Percentiles rank a stretch among this genome's conserved stretches.
Evolutionary conservation across 495 filamentous ascomycete genomes (phyloP).

Genomic region (Xylaria acuta): DNA sequence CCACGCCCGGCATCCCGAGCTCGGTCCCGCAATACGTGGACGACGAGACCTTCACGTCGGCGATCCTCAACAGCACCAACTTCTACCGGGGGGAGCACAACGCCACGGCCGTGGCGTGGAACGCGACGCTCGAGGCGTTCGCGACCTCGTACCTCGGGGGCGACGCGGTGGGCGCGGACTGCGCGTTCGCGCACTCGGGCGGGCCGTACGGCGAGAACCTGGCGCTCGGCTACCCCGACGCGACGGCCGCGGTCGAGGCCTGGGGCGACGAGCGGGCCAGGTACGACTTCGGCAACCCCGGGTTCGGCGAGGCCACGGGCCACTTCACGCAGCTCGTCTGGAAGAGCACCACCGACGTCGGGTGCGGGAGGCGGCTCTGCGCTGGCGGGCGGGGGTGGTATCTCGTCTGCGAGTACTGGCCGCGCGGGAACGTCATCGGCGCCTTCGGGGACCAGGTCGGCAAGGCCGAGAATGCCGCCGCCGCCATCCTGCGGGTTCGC

Average conservation of each 20-base stretch:
- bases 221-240: conserved; percentile 69
- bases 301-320: conserved; percentile 70
- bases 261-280: conserved; percentile 69
- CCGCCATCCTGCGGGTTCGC: conserved; percentile 23
- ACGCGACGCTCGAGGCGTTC: conserved; percentile 63
- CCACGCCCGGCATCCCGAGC: conserved; percentile 35
- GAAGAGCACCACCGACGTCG: conserved; percentile 71
- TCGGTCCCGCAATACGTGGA: conserved; percentile 55
- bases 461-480: conserved; percentile 13
- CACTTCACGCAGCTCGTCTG: conserved; percentile 89
- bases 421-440: conserved; percentile 74
- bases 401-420: conserved; percentile 82
- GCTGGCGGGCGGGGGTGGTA: conserved; percentile 66
- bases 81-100: conserved; percentile 69
- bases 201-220: conserved; percentile 82
- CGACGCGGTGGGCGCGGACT: conserved; percentile 35
- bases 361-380: conserved; percentile 72
- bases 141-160: conserved; percentile 49
- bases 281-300: conserved; percentile 64
- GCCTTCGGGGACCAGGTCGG: conserved; percentile 60
- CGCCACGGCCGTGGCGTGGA: conserved; percentile 68
- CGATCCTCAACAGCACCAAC: conserved; percentile 71
- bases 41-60: conserved; percentile 56
- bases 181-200: conserved; percentile 67
- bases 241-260: conserved; percentile 62